Evolutionary conservation across 2,329 filamentous ascomycete species (phyloP), one percentile per base, ranked within the genome.

Genomic region (Metarhizium brunneum): DNA sequence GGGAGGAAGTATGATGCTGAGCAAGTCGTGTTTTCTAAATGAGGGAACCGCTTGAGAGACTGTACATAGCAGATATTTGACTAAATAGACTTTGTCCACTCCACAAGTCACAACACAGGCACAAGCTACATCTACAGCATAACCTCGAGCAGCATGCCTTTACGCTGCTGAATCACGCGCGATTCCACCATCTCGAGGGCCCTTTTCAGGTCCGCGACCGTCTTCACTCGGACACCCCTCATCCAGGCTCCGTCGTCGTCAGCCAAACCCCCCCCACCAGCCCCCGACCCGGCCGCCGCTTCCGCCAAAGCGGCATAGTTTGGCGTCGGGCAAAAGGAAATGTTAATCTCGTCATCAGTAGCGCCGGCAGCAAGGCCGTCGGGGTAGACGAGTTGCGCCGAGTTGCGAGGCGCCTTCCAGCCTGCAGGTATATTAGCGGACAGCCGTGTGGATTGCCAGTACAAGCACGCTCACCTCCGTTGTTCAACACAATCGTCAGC

Each of bases 401-500:
- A 59, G 47, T 57, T 59, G 10, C 57, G 53, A n/a, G 57, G 57
- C 14, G 57, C 57, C 16, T 59, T 59, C 57, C 57, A 59, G 2
- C 57, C 57, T 59, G 18, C 14, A n/a, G 1, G n/a, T 20, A 14
- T 16, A 18, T 20, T 14, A 16, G 47, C 20, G 1, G 20, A 25
- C 20, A 25, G 20, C 20, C 20, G 3, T 25, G 20, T 25, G 3
- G 2, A 25, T 25, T 1, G 20, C 3, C 20, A 25, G 3, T 25
- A 3, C 42, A 10, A 20, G 14, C 6, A 52, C 18, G 25, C 59
- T 32, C 53, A 63, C 76, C 76, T 54, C 74, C 73, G 60, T 79
- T 79, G 56, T 78, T 79, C 45, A 79, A 62, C 2, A 79, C 71
- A 47, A 79, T 70, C 0, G 75, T 78, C 56, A 79, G 59, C 2